Base-by-base conservation (phyloP, 257 asterid species). In the Scutellaria barbata region DNA sequence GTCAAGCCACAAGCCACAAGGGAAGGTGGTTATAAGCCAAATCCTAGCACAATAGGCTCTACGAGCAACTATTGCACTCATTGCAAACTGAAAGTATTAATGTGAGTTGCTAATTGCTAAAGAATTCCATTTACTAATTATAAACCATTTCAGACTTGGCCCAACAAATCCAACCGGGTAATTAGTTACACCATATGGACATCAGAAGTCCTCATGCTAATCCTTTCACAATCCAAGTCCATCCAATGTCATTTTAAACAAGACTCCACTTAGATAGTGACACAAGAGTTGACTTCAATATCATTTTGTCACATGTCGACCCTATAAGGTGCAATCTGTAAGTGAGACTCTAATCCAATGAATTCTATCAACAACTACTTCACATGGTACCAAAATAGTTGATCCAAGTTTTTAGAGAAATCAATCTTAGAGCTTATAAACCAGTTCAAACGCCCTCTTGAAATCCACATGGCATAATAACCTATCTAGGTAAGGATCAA, bases 181-280 rank as follows among this genome's bases (percentile, higher is more conserved):
- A 18, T 39, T 22, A 16, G 17, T 4, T 10, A 22, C 40, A 50
- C 14, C 25, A 11, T 64, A 12, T 46, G 25, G 25, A 64, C 18
- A 45, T 22, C 22, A 41, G 12, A 16, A 16, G 25, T 17, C 10
- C 66, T 59, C 25, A 40, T 61, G 35, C 33, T 40, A 16, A 10
- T 66, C 60, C 60, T 50, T 66, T 16, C 5, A 17, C 60, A 66
- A 66, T 48, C 46, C 33, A 47, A 5, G 46, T 8, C 30, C 25
- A 33, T 16, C 7, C 7, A n/a, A 11, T 8, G 14, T 30, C 35
- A 30, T 30, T 2, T 30, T 30, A 5, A 30, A 30, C 35, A 3
- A n/a, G 35, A 61, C 33, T 41, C 67, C 17, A 10, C 50, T 39
- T 12, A 4, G 6, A 14, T 14, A 60, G 48, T 39, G 35, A 22